Conservation (phyloP, 331 rosid species). For the Rosa hybrid region DNA sequence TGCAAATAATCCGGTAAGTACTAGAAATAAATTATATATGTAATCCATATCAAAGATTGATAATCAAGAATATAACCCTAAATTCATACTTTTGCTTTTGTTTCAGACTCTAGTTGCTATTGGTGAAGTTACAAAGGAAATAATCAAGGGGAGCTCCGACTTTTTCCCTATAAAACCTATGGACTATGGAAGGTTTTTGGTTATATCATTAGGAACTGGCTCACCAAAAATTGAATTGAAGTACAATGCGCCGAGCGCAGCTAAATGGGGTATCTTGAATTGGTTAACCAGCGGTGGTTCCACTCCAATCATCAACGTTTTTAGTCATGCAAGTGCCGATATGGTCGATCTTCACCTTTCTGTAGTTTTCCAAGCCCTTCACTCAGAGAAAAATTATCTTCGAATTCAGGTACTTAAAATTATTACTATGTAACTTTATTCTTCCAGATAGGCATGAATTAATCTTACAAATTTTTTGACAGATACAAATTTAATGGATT, state of each 20-base stretch:
- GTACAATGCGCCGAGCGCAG: constrained; percentile 34
- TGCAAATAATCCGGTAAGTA: constrained; percentile 45
- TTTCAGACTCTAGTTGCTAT: constrained; percentile 51
- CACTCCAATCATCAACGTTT: constrained; percentile 46
- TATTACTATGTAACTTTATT: neutral
- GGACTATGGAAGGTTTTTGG: constrained; percentile 44
- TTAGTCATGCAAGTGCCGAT: constrained; percentile 38
- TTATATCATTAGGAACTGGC: constrained; percentile 59
- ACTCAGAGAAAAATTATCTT: constrained; percentile 44
- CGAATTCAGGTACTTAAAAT: constrained; percentile 48
- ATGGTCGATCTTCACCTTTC: constrained; percentile 54
- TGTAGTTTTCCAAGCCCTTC: constrained; percentile 44
- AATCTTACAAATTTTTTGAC: neutral
- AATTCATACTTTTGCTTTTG: neutral
- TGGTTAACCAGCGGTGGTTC: constrained; percentile 52
- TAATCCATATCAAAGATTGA: neutral
- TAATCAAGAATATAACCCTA: neutral
- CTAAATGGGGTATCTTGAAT: constrained; percentile 47
- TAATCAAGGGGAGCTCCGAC: constrained; percentile 25
- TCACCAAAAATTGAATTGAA: constrained; percentile 39
- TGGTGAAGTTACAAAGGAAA: constrained; percentile 47
- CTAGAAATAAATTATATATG: too few species aligned
- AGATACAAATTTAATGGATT: neutral
- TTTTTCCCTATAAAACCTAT: constrained; percentile 39
- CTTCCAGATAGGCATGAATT: neutral